phyloP scores from a whole-genome alignment of 805 yeast genomes.

The Saccharomyces eubayanus region DNA sequence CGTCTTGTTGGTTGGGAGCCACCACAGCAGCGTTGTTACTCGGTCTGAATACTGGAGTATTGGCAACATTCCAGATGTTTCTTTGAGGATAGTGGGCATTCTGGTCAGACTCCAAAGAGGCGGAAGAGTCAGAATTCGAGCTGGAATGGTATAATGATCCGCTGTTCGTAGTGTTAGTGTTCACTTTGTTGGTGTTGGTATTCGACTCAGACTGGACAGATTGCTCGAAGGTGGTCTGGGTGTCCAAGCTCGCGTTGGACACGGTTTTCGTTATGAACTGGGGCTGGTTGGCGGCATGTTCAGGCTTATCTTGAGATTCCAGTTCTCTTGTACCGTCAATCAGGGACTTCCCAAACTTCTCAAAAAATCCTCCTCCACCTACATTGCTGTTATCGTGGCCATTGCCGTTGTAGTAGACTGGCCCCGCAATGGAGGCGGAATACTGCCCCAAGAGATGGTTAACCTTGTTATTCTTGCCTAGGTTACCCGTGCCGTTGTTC shows the following conservation, averaged over 20 bases:
- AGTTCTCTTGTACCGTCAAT: conserved; percentile 31
- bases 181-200: neutral
- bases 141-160: neutral
- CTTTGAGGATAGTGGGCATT: conserved; percentile 2
- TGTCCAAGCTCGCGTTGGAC: neutral
- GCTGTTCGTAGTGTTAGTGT: conserved; percentile 1
- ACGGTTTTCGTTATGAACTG: neutral
- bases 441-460: conserved; percentile 1
- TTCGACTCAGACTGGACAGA: neutral
- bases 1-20: neutral
- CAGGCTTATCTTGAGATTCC: conserved; percentile 8
- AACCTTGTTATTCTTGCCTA: neutral
- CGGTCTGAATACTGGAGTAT: conserved; percentile 25
- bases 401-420: neutral
- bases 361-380: conserved; percentile 25
- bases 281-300: neutral
- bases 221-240: conserved; percentile 1
- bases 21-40: neutral
- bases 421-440: neutral
- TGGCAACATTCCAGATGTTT: conserved; percentile 25
- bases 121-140: neutral
- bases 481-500: neutral
- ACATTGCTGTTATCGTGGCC: neutral
- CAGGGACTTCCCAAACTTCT: conserved; percentile 28
- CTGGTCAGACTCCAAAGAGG: neutral